Evolutionary conservation across 2,329 filamentous ascomycete species (phyloP), one percentile per base, ranked within the genome.

Genomic region (Macrophomina tecta): DNA sequence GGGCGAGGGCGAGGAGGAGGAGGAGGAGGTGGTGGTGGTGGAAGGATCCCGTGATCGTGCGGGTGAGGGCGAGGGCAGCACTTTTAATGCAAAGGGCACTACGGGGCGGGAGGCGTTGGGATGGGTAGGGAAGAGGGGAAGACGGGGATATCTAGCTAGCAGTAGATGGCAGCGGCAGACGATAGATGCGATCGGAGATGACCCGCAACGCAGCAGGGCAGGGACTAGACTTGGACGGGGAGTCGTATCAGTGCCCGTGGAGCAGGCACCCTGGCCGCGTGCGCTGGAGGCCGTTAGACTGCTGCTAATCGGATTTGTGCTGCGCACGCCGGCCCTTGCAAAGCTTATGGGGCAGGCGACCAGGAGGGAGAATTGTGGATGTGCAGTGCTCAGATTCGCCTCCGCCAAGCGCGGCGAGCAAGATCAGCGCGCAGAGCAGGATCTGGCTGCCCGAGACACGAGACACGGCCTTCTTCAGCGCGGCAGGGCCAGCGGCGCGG

Each of bases 181-280:
- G 62, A 67, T 64, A 77, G 67, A 68, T 75, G 73, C 73, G 76
- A 78, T 78, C 77, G 77, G 77, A 79, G 75, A 79, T 78, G 71
- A 70, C 68, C 69, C 69, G 68, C 70, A 65, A 58, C 32, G 64
- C 64, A 66, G 49, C 64, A 66, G 64, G 64, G 52, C 64, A 66
- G 52, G 62, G 62, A 55, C 32, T 36, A n/a, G 52, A 45, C 40
- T 34, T 34, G 38, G 38, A 58, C 51, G 49, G 63, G 63, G 40
- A 48, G 28, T 51, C 32, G 52, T 66, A 51, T 66, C 32, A 52
- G 16, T 52, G 62, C 61, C 61, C 61, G 61, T 64, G 45, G 61
- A 34, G 32, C 61, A 53, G 61, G 61, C 61, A 64, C 61, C 61
- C 61, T 64, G 61, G 45, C 61, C 36, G 61, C 48, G 32, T 52